These are phyloP conservation scores for Fereydounia khargensis DNA, from an alignment of 1,284 basidiomycete genomes.

Conservation along the genomic window DNA sequence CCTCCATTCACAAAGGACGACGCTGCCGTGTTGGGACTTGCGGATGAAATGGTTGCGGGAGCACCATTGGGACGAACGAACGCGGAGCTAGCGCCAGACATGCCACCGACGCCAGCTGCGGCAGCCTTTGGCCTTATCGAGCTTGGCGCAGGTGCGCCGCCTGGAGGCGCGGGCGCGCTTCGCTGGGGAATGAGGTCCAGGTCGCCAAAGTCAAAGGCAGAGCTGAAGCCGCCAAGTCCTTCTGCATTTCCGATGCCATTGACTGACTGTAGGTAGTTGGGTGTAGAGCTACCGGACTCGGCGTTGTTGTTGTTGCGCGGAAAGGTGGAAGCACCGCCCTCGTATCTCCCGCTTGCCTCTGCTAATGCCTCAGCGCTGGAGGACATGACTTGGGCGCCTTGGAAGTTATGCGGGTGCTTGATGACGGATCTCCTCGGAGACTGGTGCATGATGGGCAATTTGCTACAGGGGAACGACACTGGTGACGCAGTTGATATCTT, in stretches of 20 bases:
- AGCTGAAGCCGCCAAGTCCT: conserved; percentile 15
- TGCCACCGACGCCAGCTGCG: too few relatives aligned
- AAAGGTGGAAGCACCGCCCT: conserved; percentile 2
- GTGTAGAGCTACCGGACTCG: conserved; percentile 5
- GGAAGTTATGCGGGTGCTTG: conserved; percentile 47
- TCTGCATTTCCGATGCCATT: conserved; percentile 18
- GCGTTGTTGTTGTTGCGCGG: background rate
- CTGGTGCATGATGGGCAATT: conserved; percentile 20
- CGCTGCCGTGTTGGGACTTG: conserved; percentile 5
- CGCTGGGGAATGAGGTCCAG: conserved; percentile 43
- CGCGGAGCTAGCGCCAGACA: conserved; percentile 3
- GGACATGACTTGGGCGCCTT: conserved; percentile 41
- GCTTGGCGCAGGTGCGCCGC: background rate
- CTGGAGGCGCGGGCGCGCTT: conserved; percentile 42
- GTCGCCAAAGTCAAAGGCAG: conserved; percentile 25
- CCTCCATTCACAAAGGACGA: conserved; percentile 13
- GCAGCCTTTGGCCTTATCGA: too few relatives aligned
- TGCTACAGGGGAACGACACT: background rate
- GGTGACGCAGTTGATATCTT: too few relatives aligned
- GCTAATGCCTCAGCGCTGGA: conserved; percentile 27
- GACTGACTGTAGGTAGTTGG: conserved; percentile 23
- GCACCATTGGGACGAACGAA: conserved; percentile 1
- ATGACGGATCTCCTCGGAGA: conserved; percentile 45
- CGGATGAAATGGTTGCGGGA: background rate
- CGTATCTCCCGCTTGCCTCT: conserved; percentile 7